phyloP scores from a whole-genome alignment of 2,329 filamentous ascomycete genomes.

The Colletotrichum filicis region DNA sequence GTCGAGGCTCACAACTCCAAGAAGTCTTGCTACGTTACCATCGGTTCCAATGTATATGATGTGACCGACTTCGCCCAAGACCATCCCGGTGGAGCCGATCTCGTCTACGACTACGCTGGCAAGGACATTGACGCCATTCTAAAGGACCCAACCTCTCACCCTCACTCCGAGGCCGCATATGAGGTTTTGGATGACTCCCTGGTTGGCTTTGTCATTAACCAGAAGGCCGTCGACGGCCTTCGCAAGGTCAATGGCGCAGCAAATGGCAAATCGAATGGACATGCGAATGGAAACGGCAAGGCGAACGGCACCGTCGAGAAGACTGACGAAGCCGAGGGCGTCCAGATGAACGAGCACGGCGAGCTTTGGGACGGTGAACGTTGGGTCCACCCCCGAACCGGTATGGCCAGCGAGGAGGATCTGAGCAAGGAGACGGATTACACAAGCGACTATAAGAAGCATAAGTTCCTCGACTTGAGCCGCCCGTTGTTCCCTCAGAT shows the following conservation, averaged over 20 bases:
- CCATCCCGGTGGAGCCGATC: slow-evolving; percentile 89
- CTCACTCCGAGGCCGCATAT: slow-evolving; percentile 93
- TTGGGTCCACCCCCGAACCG: slow-evolving; percentile 73
- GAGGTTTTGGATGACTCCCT: slow-evolving; percentile 91
- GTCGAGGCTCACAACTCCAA: slow-evolving; percentile 82
- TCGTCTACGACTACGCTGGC: slow-evolving; percentile 90
- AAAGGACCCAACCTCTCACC: slow-evolving; percentile 84
- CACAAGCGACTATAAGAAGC: slow-evolving; percentile 79
- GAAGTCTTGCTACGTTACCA: slow-evolving; percentile 91
- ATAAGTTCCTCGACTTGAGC: slow-evolving; percentile 94
- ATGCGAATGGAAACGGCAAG: slow-evolving; percentile 29
- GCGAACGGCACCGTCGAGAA: slow-evolving; percentile 47
- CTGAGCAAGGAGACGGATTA: slow-evolving; percentile 86
- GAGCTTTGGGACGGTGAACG: slow-evolving; percentile 35
- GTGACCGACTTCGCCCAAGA: slow-evolving; percentile 90
- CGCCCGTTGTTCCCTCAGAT: slow-evolving; percentile 88
- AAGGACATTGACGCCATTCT: slow-evolving; percentile 87
- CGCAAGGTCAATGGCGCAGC: slow-evolving; percentile 45
- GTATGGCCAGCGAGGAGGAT: slow-evolving; percentile 91
- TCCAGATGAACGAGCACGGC: slow-evolving; percentile 40
- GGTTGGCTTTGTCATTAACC: slow-evolving; percentile 80
- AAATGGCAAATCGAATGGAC: slow-evolving; percentile 50
- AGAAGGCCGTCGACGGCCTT: slow-evolving; percentile 58
- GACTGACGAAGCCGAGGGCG: slow-evolving; percentile 44
- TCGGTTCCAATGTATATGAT: slow-evolving; percentile 93